Percentiles rank a stretch among this genome's conserved stretches.
Conservation (phyloP, 2,329 filamentous ascomycete genomes). For the Sclerotinia borealis region DNA sequence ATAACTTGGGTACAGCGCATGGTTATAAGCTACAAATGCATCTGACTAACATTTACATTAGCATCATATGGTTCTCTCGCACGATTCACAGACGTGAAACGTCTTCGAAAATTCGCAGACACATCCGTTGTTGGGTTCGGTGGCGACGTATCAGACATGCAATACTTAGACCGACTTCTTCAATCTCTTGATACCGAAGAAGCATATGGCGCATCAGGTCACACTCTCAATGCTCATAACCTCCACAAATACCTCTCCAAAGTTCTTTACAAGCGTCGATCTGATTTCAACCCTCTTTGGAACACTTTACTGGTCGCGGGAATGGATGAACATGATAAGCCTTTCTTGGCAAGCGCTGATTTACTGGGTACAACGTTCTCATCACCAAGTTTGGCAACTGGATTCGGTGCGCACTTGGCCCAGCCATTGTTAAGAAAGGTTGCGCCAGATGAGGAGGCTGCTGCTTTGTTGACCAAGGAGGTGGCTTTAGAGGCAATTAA, state of each 20-base stretch:
- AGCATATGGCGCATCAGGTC: conserved; percentile 58
- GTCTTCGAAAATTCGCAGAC: conserved; percentile 81
- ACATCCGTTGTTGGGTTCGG: conserved; percentile 86
- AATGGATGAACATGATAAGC: conserved; percentile 69
- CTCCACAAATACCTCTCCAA: conserved; percentile 95
- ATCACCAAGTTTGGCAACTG: conserved; percentile 82
- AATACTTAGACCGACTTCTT: conserved; percentile 91
- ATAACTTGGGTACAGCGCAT: conserved; percentile 71
- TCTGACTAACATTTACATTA: conserved; percentile 35
- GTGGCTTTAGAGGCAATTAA: conserved; percentile 73
- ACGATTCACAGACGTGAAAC: conserved; percentile 94
- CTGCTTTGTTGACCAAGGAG: conserved; percentile 66
- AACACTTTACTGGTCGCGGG: conserved; percentile 91
- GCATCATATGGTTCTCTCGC: conserved; percentile 96
- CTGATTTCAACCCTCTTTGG: conserved; percentile 96
- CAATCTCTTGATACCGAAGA: conserved; percentile 81
- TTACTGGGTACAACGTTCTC: conserved; percentile 89
- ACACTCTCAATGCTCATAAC: conserved; percentile 78
- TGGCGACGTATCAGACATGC: conserved; percentile 98
- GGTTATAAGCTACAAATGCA: neutral
- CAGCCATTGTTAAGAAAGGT: conserved; percentile 82
- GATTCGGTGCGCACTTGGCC: conserved; percentile 87
- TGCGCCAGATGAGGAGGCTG: conserved; percentile 77
- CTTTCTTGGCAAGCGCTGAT: conserved; percentile 89
- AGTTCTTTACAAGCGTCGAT: conserved; percentile 90